phyloP scores from a whole-genome alignment of 2,329 filamentous ascomycete genomes.

The Fusarium proliferatum region DNA sequence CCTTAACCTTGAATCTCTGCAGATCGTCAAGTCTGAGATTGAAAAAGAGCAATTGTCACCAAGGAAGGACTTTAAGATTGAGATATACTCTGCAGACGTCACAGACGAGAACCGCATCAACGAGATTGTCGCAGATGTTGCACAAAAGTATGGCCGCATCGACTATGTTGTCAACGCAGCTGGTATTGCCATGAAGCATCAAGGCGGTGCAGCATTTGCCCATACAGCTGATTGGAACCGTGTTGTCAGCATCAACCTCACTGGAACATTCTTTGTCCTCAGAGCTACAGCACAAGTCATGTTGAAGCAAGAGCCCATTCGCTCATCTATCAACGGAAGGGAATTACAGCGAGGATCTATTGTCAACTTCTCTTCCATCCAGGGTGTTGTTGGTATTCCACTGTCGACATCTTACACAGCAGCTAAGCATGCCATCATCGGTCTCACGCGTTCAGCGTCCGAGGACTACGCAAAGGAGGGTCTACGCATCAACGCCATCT shows the following conservation, averaged over 20 bases:
- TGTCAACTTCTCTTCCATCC: constrained; percentile 36
- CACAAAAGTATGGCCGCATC: constrained; percentile 49
- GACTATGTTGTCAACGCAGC: constrained; percentile 57
- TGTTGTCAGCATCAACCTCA: constrained; percentile 56
- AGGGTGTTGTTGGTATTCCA: constrained; percentile 29
- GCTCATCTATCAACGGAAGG: constrained; percentile 48
- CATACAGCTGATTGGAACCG: constrained; percentile 53
- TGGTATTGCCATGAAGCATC: constrained; percentile 53
- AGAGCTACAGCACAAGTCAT: constrained; percentile 55
- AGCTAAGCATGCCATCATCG: constrained; percentile 35
- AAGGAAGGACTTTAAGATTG: background rate
- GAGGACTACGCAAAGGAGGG: constrained; percentile 56
- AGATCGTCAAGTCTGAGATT: constrained; percentile 34
- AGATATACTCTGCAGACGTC: constrained; percentile 41
- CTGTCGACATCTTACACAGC: constrained; percentile 35
- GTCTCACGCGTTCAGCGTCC: constrained; percentile 48
- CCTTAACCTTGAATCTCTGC: constrained; percentile 35
- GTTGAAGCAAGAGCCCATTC: constrained; percentile 55
- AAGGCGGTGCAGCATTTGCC: constrained; percentile 51
- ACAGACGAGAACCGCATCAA: constrained; percentile 44
- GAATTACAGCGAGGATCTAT: constrained; percentile 31
- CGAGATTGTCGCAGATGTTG: constrained; percentile 42
- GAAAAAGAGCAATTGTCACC: constrained; percentile 11
- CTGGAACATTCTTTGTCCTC: constrained; percentile 55
- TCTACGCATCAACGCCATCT: constrained; percentile 53